Evolutionary conservation across 2,329 filamentous ascomycete genomes (phyloP), one percentile per base, ranked within the genome.

Genomic region (Fusarium redolens): DNA sequence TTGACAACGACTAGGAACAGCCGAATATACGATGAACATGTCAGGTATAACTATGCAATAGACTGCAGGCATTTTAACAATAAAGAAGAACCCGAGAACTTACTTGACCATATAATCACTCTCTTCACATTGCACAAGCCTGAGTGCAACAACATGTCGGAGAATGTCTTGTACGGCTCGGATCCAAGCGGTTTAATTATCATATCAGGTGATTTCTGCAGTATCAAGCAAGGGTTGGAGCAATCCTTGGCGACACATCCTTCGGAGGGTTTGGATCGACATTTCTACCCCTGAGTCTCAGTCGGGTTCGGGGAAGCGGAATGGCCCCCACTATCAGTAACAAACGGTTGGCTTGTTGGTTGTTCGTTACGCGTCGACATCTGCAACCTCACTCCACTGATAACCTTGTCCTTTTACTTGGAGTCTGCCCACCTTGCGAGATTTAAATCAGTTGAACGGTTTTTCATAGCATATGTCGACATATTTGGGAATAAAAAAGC

Each of bases 341-440:
- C 47, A 0, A 22, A 50, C 47, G 0, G 35, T 30, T 40, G 35
- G 28, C 28, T 30, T 38, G 22, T 17, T 35, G 25, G 20, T 43
- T n/a, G 20, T 43, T n/a, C 15, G 18, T 58, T 33, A 37, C 56
- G 30, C 33, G 31, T 51, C 20, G 7, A 30, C 22, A 28, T 17
- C 20, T 59, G 56, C 25, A 59, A 58, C 43, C 6, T 58, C 25
- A 38, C 22, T 58, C 55, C 55, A 51, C 43, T 5, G 9, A 44
- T 8, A 44, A 20, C 52, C 52, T 45, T n/a, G 54, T 25, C 30
- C 22, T 15, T 57, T 30, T n/a, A 17, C 54, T 25, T 1, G 0
- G 9, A 28, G 22, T 57, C 30, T 56, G n/a, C 54, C 38, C 38
- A 45, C 30, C 33, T 54, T 40, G 50, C 33, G 18, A 40, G 22